Evolutionary conservation across 1,284 basidiomycete genomes (phyloP), one percentile per base, ranked within the genome.

Genomic region (Veloboletus limbatus): DNA sequence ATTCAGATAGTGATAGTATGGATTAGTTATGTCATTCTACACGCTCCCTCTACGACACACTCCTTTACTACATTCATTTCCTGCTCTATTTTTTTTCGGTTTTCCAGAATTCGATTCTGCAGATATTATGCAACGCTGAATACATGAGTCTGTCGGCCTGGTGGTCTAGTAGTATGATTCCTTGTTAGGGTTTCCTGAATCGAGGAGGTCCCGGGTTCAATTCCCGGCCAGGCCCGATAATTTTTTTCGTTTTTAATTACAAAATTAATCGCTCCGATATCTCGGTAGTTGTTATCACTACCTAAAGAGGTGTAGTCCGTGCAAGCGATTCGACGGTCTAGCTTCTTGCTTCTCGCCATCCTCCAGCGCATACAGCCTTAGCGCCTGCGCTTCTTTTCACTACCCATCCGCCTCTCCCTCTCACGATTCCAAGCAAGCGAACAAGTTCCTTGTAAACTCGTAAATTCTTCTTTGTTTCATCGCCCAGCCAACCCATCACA

Each of bases 121-220:
- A 14, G 8, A 5, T 44, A 14, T 20, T 8, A n/a, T 24, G 2
- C 28, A 18, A 9, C 2, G 0, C 1, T 0, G 2, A 2, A 0
- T 0, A 2, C 0, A 0, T 0, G 10, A 1, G 9, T 35, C n/a
- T n/a, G 6, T 49, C 47, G 73, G 71, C 71, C 73, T 74, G 72
- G 72, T 73, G 71, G 73, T 74, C 73, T 75, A 75, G 73, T 75
- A 75, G 71, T 75, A 75, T 75, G 73, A 75, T 75, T 76, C 74
- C 73, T 75, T 75, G 72, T 75, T 74, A 75, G 72, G 65, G 60
- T 56, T 43, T 43, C 37, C 53, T 54, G 56, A 58, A 25, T 17
- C 2, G 9, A 45, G 25, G 17, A 33, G 13, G 14, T 40, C 8
- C 24, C 11, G 24, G 5, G 0, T 1, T 45, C 44, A 45, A 45